Evolutionary conservation across 2,329 filamentous ascomycete genomes (phyloP), one percentile per base, ranked within the genome.

Genomic region (Phyllosticta citrichinensis): DNA sequence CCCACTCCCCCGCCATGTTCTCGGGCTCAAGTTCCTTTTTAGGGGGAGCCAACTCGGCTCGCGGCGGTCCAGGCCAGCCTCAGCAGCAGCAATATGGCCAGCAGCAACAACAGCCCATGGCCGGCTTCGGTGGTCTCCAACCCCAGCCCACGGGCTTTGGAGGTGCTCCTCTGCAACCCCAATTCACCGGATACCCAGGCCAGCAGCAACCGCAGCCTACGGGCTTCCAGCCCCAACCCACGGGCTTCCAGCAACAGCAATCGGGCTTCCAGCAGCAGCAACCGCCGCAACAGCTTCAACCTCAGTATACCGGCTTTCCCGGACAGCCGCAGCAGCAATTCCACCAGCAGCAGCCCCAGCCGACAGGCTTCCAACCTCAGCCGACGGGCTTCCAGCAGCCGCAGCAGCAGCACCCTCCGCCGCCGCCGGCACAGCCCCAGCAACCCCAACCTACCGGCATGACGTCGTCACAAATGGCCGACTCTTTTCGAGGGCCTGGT

Each of bases 11-110:
- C 35, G 56, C 70, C 76, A 97, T 97, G 93, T 97, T 90, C 79
- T 94, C 91, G 66, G 90, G 87, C 74, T 89, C 90, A 66, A 95
- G 89, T 79, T 87, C 89, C 65, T 97, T 87, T 75, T 78, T 96
- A 70, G 91, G 91, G 75, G 88, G 86, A 77, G 83, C 82, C 74
- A 90, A 87, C 72, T 87, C 81, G 79, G 87, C 73, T 88, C 86
- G 63, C 88, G 88, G 63, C 88, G 88, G 56, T 20, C 58, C 60
- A 72, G 70, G 75, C 65, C 75, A 77, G 66, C 81, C 80, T 68
- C 77, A 77, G 63, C 79, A 69, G 63, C 78, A 68, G 61, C 78
- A 67, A 76, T 79, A 69, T 65, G 75, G 70, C 65, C 83, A 81
- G 70, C 83, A 81, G 70, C 81, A 81, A 64, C 78, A 80, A 64